Evolutionary conservation across 1,284 basidiomycete species (phyloP).

Genomic region (Ganoderma sp.): DNA sequence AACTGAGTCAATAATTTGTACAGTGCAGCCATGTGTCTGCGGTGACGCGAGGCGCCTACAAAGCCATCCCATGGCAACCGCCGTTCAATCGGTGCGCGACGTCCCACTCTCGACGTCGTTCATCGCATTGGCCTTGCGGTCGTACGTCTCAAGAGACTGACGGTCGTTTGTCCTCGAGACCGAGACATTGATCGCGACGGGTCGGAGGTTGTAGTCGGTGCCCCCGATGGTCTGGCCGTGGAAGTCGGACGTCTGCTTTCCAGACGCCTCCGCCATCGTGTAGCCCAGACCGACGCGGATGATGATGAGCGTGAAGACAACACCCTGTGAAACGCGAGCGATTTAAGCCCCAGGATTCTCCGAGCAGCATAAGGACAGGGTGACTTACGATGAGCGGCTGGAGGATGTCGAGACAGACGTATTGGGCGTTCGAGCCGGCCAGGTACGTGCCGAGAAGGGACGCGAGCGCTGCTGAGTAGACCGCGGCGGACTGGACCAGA

Average conservation of each 20-base stretch:
- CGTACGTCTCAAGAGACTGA: conserved; percentile 20
- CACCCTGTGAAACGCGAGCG: conserved; percentile 16
- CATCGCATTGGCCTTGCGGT: conserved; percentile 11
- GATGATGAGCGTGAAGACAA: conserved; percentile 30
- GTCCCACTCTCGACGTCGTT: conserved; percentile 24
- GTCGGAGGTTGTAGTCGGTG: conserved; percentile 19
- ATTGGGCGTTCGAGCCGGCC: conserved; percentile 25
- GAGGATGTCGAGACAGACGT: conserved; percentile 23
- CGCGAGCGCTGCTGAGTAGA: conserved; percentile 28
- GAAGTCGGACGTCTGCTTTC: conserved; percentile 7
- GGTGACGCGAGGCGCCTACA: not conserved
- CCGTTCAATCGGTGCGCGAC: conserved; percentile 9
- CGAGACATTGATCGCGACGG: conserved; percentile 23
- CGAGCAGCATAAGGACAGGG: not conserved
- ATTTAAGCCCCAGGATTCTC: not conserved
- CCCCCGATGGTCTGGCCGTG: conserved; percentile 20
- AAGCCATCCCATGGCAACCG: not conserved
- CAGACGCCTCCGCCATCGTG: conserved; percentile 19
- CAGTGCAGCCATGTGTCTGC: not conserved
- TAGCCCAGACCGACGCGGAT: conserved; percentile 29
- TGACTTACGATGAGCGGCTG: conserved; percentile 28
- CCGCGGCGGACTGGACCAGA: conserved; percentile 28
- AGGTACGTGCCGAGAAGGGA: conserved; percentile 25
- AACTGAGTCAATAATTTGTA: not conserved
- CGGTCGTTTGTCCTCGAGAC: conserved; percentile 20